Percentiles rank a stretch among this genome's conserved stretches.
These are phyloP conservation scores for Caloboletus inedulis DNA, from an alignment of 1,284 basidiomycete genomes.

Conservation along the genomic window DNA sequence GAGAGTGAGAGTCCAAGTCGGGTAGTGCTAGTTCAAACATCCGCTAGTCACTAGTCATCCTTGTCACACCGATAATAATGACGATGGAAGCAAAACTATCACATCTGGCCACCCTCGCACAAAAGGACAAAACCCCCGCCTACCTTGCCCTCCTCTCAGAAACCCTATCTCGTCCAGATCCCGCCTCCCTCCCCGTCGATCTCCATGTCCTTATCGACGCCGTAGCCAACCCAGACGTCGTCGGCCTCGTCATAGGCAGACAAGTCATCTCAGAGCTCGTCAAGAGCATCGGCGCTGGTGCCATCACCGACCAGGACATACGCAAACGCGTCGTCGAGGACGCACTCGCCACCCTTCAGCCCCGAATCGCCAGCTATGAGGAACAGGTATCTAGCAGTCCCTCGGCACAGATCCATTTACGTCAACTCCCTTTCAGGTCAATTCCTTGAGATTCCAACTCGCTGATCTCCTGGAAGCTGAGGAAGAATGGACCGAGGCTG, in stretches of 20 bases:
- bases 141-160: slow-evolving; percentile 62
- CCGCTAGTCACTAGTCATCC: too few species aligned
- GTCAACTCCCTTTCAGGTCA: slow-evolving; percentile 53
- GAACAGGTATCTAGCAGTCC: slow-evolving; percentile 72
- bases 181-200: slow-evolving; percentile 46
- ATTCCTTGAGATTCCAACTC: slow-evolving; percentile 79
- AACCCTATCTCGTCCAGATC: slow-evolving; percentile 51
- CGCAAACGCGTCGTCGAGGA: slow-evolving; percentile 72
- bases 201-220: slow-evolving; percentile 68
- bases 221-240: slow-evolving; percentile 74
- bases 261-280: slow-evolving; percentile 83
- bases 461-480: slow-evolving; percentile 86
- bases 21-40: too few species aligned
- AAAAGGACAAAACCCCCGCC: slow-evolving; percentile 81
- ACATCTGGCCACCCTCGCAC: slow-evolving; percentile 59
- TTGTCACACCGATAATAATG: neutral
- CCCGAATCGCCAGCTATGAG: slow-evolving; percentile 83
- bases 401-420: slow-evolving; percentile 9
- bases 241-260: slow-evolving; percentile 80
- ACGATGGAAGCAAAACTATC: slow-evolving; percentile 64
- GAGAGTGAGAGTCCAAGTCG: neutral
- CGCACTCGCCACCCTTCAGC: slow-evolving; percentile 69
- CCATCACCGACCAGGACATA: slow-evolving; percentile 52
- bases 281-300: slow-evolving; percentile 54
- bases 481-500: slow-evolving; percentile 92